A percentile compares a stretch with the other conserved stretches of the same genome.
Evolutionary conservation across 345 rosid species (phyloP).

Genomic region (Citropsis articulata): DNA sequence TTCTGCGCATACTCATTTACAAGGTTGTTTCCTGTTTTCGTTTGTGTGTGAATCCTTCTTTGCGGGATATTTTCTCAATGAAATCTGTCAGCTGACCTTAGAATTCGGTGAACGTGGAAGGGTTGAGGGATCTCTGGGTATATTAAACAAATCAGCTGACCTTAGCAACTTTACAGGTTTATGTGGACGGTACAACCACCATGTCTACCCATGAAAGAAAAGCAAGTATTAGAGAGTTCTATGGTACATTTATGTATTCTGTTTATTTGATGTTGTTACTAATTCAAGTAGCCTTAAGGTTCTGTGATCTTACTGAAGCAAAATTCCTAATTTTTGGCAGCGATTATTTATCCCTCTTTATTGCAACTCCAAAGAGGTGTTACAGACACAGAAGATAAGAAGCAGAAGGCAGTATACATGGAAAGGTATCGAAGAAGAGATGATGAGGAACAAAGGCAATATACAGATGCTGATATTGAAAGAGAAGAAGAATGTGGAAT

Average conservation of each 20-base stretch:
- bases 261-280: not conserved
- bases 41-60: not conserved
- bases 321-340: slow-evolving; percentile 29
- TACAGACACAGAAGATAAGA: slow-evolving; percentile 57
- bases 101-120: not conserved
- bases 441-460: slow-evolving; percentile 31
- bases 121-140: not conserved
- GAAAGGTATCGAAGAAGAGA: slow-evolving; percentile 56
- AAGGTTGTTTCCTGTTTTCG: slow-evolving; percentile 34
- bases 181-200: slow-evolving; percentile 69
- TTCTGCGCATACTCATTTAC: slow-evolving; percentile 60
- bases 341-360: slow-evolving; percentile 63
- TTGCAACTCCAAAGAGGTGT: slow-evolving; percentile 57
- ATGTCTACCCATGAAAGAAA: slow-evolving; percentile 58
- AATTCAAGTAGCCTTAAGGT: not conserved
- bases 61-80: not conserved
- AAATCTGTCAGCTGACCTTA: not conserved
- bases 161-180: slow-evolving; percentile 36
- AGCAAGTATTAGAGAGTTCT: slow-evolving; percentile 64
- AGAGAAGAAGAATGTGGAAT: slow-evolving; percentile 77
- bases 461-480: slow-evolving; percentile 40
- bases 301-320: slow-evolving; percentile 8
- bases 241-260: slow-evolving; percentile 35
- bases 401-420: slow-evolving; percentile 51
- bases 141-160: not conserved